Percentiles rank a stretch among this genome's conserved stretches.
phyloP scores from a whole-genome alignment of 805 yeast genomes.

The Geotrichum ghanense region DNA sequence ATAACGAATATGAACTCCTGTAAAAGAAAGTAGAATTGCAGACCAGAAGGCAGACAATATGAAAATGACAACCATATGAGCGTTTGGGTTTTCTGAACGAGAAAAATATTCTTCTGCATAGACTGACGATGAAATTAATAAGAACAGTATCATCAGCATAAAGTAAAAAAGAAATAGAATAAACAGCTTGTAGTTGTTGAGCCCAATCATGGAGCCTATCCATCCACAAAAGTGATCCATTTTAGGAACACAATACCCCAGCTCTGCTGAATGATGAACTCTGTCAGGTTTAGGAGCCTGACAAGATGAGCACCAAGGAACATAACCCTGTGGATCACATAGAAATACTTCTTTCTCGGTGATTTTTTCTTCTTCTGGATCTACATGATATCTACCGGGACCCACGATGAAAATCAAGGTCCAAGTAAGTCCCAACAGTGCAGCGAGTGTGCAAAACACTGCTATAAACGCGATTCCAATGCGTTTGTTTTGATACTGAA shows the following conservation, averaged over 20 bases:
- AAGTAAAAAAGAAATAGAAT: slow-evolving; percentile 35
- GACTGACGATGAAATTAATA: slow-evolving; percentile 29
- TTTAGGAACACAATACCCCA: slow-evolving; percentile 48
- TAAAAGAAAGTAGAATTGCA: neutral
- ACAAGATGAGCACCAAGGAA: slow-evolving; percentile 65
- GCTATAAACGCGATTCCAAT: neutral
- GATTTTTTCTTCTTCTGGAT: neutral
- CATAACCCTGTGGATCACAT: slow-evolving; percentile 65
- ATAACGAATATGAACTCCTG: neutral
- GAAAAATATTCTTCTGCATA: slow-evolving; percentile 11
- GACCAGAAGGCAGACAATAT: neutral
- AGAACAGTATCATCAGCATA: slow-evolving; percentile 28
- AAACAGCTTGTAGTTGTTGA: slow-evolving; percentile 50
- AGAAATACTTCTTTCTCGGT: slow-evolving; percentile 45
- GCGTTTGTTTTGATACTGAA: neutral
- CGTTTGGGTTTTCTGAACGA: neutral
- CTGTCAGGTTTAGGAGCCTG: slow-evolving; percentile 54
- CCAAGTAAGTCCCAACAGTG: neutral
- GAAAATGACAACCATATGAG: neutral
- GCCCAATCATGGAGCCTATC: slow-evolving; percentile 65
- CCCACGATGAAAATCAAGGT: neutral
- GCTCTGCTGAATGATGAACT: slow-evolving; percentile 54
- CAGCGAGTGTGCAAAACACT: neutral
- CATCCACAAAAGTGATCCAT: slow-evolving; percentile 82
- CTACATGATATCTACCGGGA: neutral